Evolutionary conservation across 2,329 filamentous ascomycete genomes (phyloP).

Genomic region (Paecilomyces fulvus): DNA sequence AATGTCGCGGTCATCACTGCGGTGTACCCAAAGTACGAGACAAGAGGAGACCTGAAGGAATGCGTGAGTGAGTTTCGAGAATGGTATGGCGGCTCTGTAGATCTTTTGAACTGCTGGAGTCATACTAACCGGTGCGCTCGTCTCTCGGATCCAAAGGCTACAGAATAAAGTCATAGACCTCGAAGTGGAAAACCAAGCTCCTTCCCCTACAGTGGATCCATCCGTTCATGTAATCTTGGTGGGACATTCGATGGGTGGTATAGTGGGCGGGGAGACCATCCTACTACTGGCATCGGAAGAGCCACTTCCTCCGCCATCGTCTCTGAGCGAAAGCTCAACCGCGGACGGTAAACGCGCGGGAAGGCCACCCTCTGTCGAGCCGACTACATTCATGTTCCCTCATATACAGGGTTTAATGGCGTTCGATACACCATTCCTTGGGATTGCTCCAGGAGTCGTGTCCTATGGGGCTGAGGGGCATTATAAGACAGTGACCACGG

Average conservation of each 20-base stretch:
- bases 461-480: slow-evolving; percentile 66
- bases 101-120: not conserved
- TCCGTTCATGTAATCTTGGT: slow-evolving; percentile 73
- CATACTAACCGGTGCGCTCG: not conserved
- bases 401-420: slow-evolving; percentile 84
- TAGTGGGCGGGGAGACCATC: slow-evolving; percentile 83
- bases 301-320: slow-evolving; percentile 33
- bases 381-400: slow-evolving; percentile 69
- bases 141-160: slow-evolving; percentile 49
- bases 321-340: slow-evolving; percentile 11
- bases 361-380: slow-evolving; percentile 16
- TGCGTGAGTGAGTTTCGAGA: slow-evolving; percentile 39
- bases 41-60: slow-evolving; percentile 39
- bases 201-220: slow-evolving; percentile 77
- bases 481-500: slow-evolving; percentile 64
- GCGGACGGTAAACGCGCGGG: slow-evolving; percentile 5
- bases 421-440: slow-evolving; percentile 81
- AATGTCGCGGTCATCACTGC: slow-evolving; percentile 32
- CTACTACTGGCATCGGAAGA: slow-evolving; percentile 65
- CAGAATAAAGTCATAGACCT: slow-evolving; percentile 89
- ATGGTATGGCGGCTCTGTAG: slow-evolving; percentile 29
- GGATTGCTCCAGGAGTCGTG: slow-evolving; percentile 42
- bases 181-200: slow-evolving; percentile 71
- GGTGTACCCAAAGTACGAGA: slow-evolving; percentile 44
- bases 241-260: slow-evolving; percentile 88